Percentiles rank a stretch among this genome's conserved stretches.
These are phyloP conservation scores for Sanghuangporus sanghuang DNA, from an alignment of 1,284 basidiomycete genomes.

Conservation along the genomic window DNA sequence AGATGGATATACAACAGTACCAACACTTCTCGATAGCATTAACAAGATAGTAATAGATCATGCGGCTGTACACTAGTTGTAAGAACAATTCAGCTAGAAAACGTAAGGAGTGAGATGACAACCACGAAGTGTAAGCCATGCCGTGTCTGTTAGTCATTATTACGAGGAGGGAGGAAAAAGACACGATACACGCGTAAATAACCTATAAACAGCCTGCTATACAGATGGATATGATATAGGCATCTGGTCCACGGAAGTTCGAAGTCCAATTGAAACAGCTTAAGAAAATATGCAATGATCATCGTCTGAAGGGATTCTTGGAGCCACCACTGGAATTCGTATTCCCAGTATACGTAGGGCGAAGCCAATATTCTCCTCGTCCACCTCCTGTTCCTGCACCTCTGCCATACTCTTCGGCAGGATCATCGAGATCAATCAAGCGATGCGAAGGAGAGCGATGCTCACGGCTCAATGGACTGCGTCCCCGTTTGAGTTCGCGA, in stretches of 20 bases:
- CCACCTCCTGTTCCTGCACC: constrained; percentile 6
- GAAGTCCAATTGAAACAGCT: neutral
- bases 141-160: too few species aligned
- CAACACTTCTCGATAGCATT: too few species aligned
- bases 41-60: too few species aligned
- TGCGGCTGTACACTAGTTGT: too few species aligned
- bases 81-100: too few species aligned
- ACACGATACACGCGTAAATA: neutral
- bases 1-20: too few species aligned
- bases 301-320: constrained; percentile 32
- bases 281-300: neutral
- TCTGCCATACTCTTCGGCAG: constrained; percentile 18
- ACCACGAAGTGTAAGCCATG: too few species aligned
- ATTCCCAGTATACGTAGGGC: constrained; percentile 27
- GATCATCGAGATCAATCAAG: constrained; percentile 8
- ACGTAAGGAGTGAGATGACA: too few species aligned
- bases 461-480: neutral
- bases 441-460: neutral
- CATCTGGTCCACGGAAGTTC: neutral
- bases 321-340: constrained; percentile 20
- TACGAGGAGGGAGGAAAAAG: too few species aligned
- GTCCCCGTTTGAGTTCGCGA: constrained; percentile 7
- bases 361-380: constrained; percentile 29
- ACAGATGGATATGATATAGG: neutral
- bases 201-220: neutral